Percentiles rank a stretch among this genome's conserved stretches.
These are phyloP conservation scores for Haematococcus sp. DNA, from an alignment of 139 green algal genomes.

Conservation along the genomic window DNA sequence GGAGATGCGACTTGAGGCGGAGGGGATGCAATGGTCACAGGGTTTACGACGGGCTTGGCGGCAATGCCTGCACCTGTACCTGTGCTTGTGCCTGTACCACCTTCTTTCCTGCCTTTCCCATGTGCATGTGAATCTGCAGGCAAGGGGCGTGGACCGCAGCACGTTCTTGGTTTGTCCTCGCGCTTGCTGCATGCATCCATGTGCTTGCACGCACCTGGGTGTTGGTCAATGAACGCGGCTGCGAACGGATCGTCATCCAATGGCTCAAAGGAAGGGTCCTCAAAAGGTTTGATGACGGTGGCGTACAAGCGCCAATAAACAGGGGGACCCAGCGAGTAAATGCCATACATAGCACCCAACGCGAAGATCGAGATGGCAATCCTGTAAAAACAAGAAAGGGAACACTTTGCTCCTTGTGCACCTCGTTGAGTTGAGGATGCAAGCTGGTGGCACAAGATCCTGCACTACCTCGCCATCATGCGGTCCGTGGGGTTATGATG, in stretches of 20 bases:
- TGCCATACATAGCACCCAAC: conserved; percentile 20
- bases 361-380: conserved; percentile 29
- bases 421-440: too few species aligned
- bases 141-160: background rate
- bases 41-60: background rate
- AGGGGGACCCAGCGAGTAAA: conserved; percentile 22
- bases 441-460: too few species aligned
- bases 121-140: too few species aligned
- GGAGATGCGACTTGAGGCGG: too few species aligned
- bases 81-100: too few species aligned
- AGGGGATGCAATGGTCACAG: background rate
- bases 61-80: too few species aligned
- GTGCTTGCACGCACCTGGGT: background rate
- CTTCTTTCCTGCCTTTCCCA: too few species aligned
- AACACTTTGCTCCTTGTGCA: too few species aligned
- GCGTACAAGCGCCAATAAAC: conserved; percentile 45
- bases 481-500: conserved; percentile 20
- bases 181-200: background rate
- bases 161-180: too few species aligned
- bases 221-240: background rate
- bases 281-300: conserved; percentile 37
- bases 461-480: conserved; percentile 21
- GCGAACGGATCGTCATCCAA: background rate
- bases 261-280: conserved; percentile 2
- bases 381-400: background rate